Evolutionary conservation across 2,329 filamentous ascomycete species (phyloP), one percentile per base, ranked within the genome.

Genomic region (Colletotrichum zoysiae): DNA sequence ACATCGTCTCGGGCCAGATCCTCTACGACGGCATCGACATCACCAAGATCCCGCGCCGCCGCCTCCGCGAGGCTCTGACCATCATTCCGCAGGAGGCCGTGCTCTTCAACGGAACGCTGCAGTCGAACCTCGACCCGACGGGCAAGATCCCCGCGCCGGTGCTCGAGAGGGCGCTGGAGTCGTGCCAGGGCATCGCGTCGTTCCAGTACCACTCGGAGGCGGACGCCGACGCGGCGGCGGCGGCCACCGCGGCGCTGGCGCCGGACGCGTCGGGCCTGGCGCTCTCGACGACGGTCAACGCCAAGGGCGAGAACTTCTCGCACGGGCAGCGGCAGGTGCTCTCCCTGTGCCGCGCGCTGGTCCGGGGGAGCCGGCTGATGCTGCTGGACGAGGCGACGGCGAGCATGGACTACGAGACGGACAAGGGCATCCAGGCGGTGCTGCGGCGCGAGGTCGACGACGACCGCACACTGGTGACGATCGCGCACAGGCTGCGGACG

Each of bases 81-180:
- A 86, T 89, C 53, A 89, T 90, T 23, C 86, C 88, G 0, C 88
- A 90, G 74, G 88, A 90, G 74, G 85, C 88, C 0, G 86, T 88
- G 23, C 80, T 90, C 9, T 88, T 89, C 77, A 87, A 85, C 71
- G 87, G 87, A 30, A 84, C 83, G 14, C 83, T 88, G 14, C 79
- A 81, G 58, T 85, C 84, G 18, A 88, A 93, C 76, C 85, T 94
- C 18, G 91, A 94, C 77, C 89, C 92, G 0, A 89, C 90, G 50
- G 84, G 86, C 44, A 83, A 86, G 44, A 83, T 90, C 38, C 82
- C 86, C 0, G 86, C 88, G 62, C 81, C 81, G 1, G 84, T 86
- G 48, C 84, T 93, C 0, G 83, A 86, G 40, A 87, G 86, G 71
- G 91, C 90, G 0, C 83, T 94, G 5, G 84, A 87, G 40, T 87